These are phyloP conservation scores for Epichloe typhina DNA, from an alignment of 2,329 filamentous ascomycete species.

Conservation along the genomic window DNA sequence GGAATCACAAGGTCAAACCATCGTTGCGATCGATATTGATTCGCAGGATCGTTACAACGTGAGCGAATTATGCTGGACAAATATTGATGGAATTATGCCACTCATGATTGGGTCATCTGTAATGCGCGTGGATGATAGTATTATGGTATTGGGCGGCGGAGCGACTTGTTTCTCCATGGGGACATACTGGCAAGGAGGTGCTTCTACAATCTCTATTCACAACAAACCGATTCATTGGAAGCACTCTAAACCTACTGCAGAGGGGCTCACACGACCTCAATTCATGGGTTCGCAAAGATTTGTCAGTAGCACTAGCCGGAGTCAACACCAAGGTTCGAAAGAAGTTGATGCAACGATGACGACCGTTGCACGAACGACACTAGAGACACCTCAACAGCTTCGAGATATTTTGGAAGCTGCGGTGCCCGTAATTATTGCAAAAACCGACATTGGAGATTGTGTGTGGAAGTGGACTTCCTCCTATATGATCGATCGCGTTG, in stretches of 20 bases:
- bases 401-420: slow-evolving; percentile 40
- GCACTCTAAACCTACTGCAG: background rate
- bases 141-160: slow-evolving; percentile 64
- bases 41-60: slow-evolving; percentile 22
- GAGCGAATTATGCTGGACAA: slow-evolving; percentile 2
- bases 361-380: slow-evolving; percentile 35
- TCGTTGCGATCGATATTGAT: slow-evolving; percentile 12
- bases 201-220: slow-evolving; percentile 27
- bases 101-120: slow-evolving; percentile 59
- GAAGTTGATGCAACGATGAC: slow-evolving; percentile 11
- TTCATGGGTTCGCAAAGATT: slow-evolving; percentile 18
- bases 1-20: slow-evolving; percentile 15
- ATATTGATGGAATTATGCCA: slow-evolving; percentile 25
- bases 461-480: slow-evolving; percentile 51
- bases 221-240: background rate
- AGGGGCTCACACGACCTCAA: slow-evolving; percentile 2
- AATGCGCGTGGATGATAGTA: slow-evolving; percentile 30
- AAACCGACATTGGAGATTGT: slow-evolving; percentile 54
- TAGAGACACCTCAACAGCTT: slow-evolving; percentile 46
- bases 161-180: slow-evolving; percentile 88
- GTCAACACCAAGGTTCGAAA: background rate
- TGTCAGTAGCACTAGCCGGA: slow-evolving; percentile 5
- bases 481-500: slow-evolving; percentile 52
- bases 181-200: slow-evolving; percentile 63
- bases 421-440: slow-evolving; percentile 47